Evolutionary conservation across 139 green algal genomes (phyloP), one percentile per base, ranked within the genome.

Genomic region (Edaphochlamys debaryana): DNA sequence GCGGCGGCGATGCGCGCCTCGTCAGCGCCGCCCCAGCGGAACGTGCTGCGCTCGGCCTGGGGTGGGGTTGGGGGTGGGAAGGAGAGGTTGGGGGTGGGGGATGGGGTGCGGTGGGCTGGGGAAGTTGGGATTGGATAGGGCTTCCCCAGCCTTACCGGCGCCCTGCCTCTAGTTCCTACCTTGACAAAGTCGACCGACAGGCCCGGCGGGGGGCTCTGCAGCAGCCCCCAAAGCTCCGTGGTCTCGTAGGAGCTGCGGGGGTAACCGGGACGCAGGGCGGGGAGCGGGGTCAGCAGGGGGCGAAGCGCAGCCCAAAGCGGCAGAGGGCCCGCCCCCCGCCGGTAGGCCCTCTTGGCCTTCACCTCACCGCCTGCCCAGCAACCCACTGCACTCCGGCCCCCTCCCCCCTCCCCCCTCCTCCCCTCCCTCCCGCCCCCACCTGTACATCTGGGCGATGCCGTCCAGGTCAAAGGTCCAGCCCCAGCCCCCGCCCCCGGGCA

Each of bases 401-500:
- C n/a, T n/a, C n/a, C n/a, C n/a, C n/a, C n/a, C n/a, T n/a, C n/a
- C n/a, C n/a, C n/a, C n/a, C n/a, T 23, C 56, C 56, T 2, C 60
- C 60, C 11, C 8, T 67, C 2, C 60, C 7, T 11, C 37, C 32
- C 48, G 0, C 70, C 9, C 48, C 40, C 60, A 81, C 75, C 42
- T 71, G 75, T 71, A 81, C 41, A 81, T 40, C 40, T 81, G 38
- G 30, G 75, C 75, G 40, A 81, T 81, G 69, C 96, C 95, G 25
- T 90, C 88, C 38, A 99, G 87, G 89, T 99, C 94, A 79, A 99
- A 98, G 0, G 42, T 85, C 96, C 96, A 99, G 25, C 48, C 60
- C 38, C 95, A 84, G 32, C 74, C 42, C 41, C 87, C 67, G 56
- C 36, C n/a, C 60, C 42, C 52, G 3, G 48, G 40, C 29, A 45